Evolutionary conservation across 75 land plant genomes (phyloP), one percentile per base, ranked within the genome.

Genomic region (Pinus taeda): DNA sequence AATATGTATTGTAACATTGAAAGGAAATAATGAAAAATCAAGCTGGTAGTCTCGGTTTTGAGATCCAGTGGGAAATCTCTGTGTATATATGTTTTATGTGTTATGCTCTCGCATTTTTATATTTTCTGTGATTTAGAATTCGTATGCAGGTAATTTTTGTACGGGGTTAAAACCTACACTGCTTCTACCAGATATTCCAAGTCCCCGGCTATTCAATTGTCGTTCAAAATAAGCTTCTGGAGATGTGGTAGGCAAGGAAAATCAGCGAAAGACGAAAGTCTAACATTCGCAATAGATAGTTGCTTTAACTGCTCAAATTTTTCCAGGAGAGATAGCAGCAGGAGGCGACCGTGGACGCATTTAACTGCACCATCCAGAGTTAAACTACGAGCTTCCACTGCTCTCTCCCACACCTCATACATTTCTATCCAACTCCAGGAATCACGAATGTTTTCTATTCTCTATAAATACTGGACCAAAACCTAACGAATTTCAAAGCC

Each of bases 401-500:
- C 98, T 30, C 88, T 83, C 80, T 89, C 91, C 98, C 98, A 95
- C 59, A 90, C 90, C 81, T 93, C 96, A 57, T 95, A 96, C 98
- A 93, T 93, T 73, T 0, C 74, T 17, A 73, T 21, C 2, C 9
- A 11, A 29, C 18, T 49, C 74, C 21, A 73, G 29, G 0, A 20
- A 12, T 57, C n/a, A 29, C 22, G 12, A 71, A 15, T 18, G 33
- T 18, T 15, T 2, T 14, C 14, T 3, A 12, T 73, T 56, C 20
- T 18, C n/a, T 60, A n/a, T 3, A 15, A 60, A 20, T 60, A 18
- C 24, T 15, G 4, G 18, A 17, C 45, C 59, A 55, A 57, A 57
- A 30, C 58, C 74, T 24, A 24, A 26, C 4, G 21, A 15, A 56
- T 17, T 26, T 56, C 17, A 57, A 73, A 73, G 22, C 33, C 29